Conservation (phyloP, 2,329 filamentous ascomycete species). For the Escovopsis sp. region DNA sequence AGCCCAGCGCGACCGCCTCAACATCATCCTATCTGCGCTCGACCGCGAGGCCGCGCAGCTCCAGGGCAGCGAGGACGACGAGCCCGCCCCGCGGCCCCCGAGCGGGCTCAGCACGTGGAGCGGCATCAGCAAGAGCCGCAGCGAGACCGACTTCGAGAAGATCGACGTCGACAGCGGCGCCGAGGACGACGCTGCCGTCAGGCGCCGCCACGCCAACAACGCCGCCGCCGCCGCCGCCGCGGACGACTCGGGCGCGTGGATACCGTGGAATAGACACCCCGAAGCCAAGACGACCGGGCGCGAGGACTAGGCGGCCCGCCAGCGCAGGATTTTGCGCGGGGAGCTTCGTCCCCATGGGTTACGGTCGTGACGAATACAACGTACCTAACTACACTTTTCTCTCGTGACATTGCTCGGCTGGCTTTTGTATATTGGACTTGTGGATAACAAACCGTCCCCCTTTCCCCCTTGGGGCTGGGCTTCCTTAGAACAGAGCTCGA, state of each 20-base stretch:
- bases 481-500: not conserved
- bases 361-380: too few species aligned
- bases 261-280: slow-evolving; percentile 33
- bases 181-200: slow-evolving; percentile 33
- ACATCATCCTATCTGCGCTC: slow-evolving; percentile 59
- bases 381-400: too few species aligned
- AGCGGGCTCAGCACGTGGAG: slow-evolving; percentile 35
- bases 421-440: not conserved
- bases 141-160: slow-evolving; percentile 80
- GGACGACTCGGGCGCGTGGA: slow-evolving; percentile 26
- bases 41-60: slow-evolving; percentile 62
- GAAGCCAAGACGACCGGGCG: slow-evolving; percentile 23
- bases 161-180: slow-evolving; percentile 60
- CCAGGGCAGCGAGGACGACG: slow-evolving; percentile 22
- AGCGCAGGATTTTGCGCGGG: slow-evolving; percentile 8
- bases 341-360: too few species aligned
- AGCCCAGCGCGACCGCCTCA: slow-evolving; percentile 64
- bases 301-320: slow-evolving; percentile 19
- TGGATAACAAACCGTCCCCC: not conserved
- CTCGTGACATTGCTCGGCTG: too few species aligned
- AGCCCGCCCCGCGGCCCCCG: slow-evolving; percentile 26
- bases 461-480: too few species aligned
- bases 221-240: slow-evolving; percentile 12
- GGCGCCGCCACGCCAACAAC: slow-evolving; percentile 16
- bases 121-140: slow-evolving; percentile 64